Conservation (phyloP, 352 stramenopile species). For the Thalassiosira mediterranea region DNA sequence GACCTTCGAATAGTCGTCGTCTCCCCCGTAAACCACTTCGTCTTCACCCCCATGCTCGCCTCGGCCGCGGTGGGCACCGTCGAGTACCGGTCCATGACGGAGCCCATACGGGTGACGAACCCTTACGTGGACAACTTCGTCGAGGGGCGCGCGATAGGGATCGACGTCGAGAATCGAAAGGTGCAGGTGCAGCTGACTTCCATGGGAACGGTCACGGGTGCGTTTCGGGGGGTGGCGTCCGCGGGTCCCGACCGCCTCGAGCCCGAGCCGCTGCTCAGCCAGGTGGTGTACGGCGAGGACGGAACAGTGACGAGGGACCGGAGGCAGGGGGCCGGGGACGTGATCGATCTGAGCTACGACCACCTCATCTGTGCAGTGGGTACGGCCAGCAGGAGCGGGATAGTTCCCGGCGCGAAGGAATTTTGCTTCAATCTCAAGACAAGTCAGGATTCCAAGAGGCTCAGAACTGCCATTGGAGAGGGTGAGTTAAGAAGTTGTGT, state of each 20-base stretch:
- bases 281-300: slow-evolving; percentile 36
- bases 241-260: slow-evolving; percentile 37
- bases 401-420: slow-evolving; percentile 78
- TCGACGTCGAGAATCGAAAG: slow-evolving; percentile 66
- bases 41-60: slow-evolving; percentile 85
- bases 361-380: slow-evolving; percentile 82
- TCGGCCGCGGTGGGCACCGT: slow-evolving; percentile 75
- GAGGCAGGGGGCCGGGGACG: slow-evolving; percentile 39
- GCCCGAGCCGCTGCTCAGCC: slow-evolving; percentile 40
- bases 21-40: slow-evolving; percentile 77
- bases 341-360: slow-evolving; percentile 85
- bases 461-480: slow-evolving; percentile 77
- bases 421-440: slow-evolving; percentile 85
- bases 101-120: slow-evolving; percentile 80
- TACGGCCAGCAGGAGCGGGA: slow-evolving; percentile 66
- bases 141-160: slow-evolving; percentile 69
- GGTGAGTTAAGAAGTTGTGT: too few relatives aligned
- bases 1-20: slow-evolving; percentile 69
- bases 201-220: slow-evolving; percentile 43
- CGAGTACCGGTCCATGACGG: slow-evolving; percentile 81
- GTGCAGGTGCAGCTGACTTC: slow-evolving; percentile 52
- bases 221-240: slow-evolving; percentile 45
- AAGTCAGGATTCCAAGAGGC: slow-evolving; percentile 61
- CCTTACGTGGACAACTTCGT: slow-evolving; percentile 74
- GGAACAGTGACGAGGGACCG: slow-evolving; percentile 48